phyloP scores from a whole-genome alignment of 306 rosid species.

The Senna siamea region DNA sequence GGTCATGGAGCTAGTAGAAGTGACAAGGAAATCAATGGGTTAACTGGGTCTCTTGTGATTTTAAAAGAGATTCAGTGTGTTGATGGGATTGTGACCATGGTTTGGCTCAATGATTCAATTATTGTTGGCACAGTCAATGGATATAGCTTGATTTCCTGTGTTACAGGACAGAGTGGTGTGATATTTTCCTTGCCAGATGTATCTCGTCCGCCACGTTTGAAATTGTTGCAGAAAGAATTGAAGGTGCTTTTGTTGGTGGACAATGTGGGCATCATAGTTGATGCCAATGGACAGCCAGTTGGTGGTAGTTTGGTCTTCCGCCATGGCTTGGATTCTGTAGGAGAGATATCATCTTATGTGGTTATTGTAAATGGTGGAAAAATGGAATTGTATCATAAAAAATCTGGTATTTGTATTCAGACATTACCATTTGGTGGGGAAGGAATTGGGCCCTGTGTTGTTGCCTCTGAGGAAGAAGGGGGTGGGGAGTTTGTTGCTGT shows the following conservation, averaged over 20 bases:
- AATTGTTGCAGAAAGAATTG: slow-evolving; percentile 77
- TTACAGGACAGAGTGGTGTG: slow-evolving; percentile 75
- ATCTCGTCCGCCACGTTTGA: slow-evolving; percentile 71
- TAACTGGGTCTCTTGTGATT: slow-evolving; percentile 57
- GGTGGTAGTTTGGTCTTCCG: slow-evolving; percentile 88
- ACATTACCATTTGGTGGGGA: slow-evolving; percentile 74
- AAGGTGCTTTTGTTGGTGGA: slow-evolving; percentile 91
- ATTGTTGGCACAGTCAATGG: slow-evolving; percentile 75
- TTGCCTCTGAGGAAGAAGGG: slow-evolving; percentile 72
- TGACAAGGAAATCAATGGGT: slow-evolving; percentile 53
- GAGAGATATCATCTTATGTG: slow-evolving; percentile 82
- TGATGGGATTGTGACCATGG: slow-evolving; percentile 79
- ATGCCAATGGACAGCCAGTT: slow-evolving; percentile 80
- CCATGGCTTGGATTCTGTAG: slow-evolving; percentile 67
- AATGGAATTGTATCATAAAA: slow-evolving; percentile 90
- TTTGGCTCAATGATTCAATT: slow-evolving; percentile 91
- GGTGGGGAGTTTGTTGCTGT: slow-evolving; percentile 72
- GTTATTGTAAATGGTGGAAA: slow-evolving; percentile 76
- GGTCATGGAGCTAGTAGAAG: slow-evolving; percentile 53
- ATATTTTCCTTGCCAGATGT: slow-evolving; percentile 84
- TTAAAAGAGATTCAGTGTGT: slow-evolving; percentile 80
- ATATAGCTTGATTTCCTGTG: slow-evolving; percentile 77
- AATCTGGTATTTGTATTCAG: slow-evolving; percentile 74
- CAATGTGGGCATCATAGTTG: slow-evolving; percentile 84
- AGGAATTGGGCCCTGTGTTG: slow-evolving; percentile 69